Evolutionary conservation across 495 filamentous ascomycete genomes (phyloP).

Genomic region (Saxophila tyrrhenica): DNA sequence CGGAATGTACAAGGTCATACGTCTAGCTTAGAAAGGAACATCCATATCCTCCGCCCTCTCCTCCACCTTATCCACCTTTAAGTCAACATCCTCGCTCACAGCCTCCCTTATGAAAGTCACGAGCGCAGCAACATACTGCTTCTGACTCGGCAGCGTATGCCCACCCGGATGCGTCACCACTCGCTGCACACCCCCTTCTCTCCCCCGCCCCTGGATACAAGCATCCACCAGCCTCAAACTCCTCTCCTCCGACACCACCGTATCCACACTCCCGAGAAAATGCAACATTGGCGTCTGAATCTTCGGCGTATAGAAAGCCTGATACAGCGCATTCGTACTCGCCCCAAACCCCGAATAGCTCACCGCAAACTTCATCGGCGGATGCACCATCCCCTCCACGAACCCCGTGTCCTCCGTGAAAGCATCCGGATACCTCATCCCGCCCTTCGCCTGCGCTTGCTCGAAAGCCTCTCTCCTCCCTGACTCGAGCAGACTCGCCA

Average conservation of each 20-base stretch:
- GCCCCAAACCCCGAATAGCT: slow-evolving; percentile 71
- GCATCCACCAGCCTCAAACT: slow-evolving; percentile 53
- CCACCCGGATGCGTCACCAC: slow-evolving; percentile 84
- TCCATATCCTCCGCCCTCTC: slow-evolving; percentile 52
- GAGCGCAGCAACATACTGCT: slow-evolving; percentile 64
- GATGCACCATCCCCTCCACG: slow-evolving; percentile 34
- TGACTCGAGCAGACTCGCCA: slow-evolving; percentile 58
- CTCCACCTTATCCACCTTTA: slow-evolving; percentile 25
- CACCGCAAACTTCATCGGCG: slow-evolving; percentile 64
- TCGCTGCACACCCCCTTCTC: slow-evolving; percentile 37
- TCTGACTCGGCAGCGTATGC: slow-evolving; percentile 73
- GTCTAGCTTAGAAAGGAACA: slow-evolving; percentile 58
- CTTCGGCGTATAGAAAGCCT: slow-evolving; percentile 61
- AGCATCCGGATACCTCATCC: slow-evolving; percentile 38
- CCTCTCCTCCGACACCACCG: slow-evolving; percentile 70
- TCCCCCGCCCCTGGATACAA: slow-evolving; percentile 39
- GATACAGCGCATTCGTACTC: slow-evolving; percentile 44
- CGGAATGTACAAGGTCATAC: too few species aligned
- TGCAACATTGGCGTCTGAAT: slow-evolving; percentile 71
- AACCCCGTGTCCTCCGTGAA: slow-evolving; percentile 35
- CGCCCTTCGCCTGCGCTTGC: slow-evolving; percentile 20
- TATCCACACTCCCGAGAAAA: slow-evolving; percentile 75
- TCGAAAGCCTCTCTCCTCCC: slow-evolving; percentile 39
- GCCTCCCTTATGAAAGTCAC: slow-evolving; percentile 62
- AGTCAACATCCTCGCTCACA: slow-evolving; percentile 30